Evolutionary conservation across 1,284 basidiomycete species (phyloP), one percentile per base, ranked within the genome.

Genomic region (Taiwanofungus camphoratus): DNA sequence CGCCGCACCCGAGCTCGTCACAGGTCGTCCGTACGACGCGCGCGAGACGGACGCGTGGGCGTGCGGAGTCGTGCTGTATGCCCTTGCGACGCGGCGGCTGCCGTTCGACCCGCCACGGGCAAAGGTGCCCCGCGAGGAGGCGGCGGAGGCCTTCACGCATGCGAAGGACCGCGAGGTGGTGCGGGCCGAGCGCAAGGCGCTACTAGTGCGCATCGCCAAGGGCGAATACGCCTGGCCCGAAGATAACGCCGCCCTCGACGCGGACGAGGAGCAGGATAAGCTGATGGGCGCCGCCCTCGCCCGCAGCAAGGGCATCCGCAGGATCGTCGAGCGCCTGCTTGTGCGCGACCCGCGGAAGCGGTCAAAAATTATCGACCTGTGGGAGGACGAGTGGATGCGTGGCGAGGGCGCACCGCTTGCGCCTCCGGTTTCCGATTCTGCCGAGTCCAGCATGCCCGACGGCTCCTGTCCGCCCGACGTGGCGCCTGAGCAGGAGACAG

Each of bases 31-130:
- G 36, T 95, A 96, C 63, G 91, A 96, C 62, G 90, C 88, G 0
- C 75, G 89, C 6, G 76, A 85, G 59, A 94, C 90, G 40, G 92
- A 96, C 59, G 82, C 85, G 0, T 97, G 93, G 93, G 92, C 93
- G 0, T 67, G 94, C 2, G 93, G 93, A 0, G 83, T 92, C 41
- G 75, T 95, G 48, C 76, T 96, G 0, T 90, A 92, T 56, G 82
- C 86, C 5, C 71, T 96, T 5, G 72, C 95, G 20, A 82, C 82
- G 0, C 90, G 90, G 1, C 69, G 73, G 13, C 67, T 96, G 2
- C 93, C 93, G 0, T 96, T 92, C 42, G 55, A 56, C 34, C 15
- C 36, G 5, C 44, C 48, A 1, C 42, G 43, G 32, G 46, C 46
- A 18, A 44, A 43, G 33, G 49, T 45, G 26, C 26, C 37, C 21